Base-by-base conservation (phyloP, 148 eudicot species). In the Gaultheria prostrata region DNA sequence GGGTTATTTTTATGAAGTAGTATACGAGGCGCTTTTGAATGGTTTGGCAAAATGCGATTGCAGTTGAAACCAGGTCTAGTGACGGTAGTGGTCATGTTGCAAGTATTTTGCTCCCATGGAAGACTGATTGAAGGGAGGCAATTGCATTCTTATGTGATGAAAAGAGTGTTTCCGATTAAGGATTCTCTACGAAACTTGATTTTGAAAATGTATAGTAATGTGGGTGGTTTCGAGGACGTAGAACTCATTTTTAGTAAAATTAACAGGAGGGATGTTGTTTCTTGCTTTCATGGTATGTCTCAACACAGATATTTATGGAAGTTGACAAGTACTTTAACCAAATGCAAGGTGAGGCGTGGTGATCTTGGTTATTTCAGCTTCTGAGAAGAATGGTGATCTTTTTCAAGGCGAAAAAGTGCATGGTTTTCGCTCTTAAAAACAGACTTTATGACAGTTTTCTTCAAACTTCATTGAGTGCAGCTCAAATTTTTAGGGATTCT, bases 81-180 rank as follows among this genome's bases (percentile, higher is more conserved):
- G 84, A 89, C 92, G n/a, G 35, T 89, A 79, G 87, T 92, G 82
- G 89, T 88, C 2, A 82, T 92, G 87, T 76, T 92, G 86, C 92
- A 87, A 80, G 85, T 48, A 0, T 92, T 91, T 87, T 88, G 74
- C 30, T 24, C 75, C 35, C 50, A 35, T 85, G 83, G 73, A 80
- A 76, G 85, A 83, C 85, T 70, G 61, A 75, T 82, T 49, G 75
- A 85, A 79, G 92, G 89, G 61, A 89, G 83, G 72, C 90, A 86
- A 76, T 53, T 89, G 56, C 94, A 92, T 81, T 80, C 91, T 26
- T 88, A 84, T 87, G 69, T 88, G 65, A 43, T 90, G 1, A 88
- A 89, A 78, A 83, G 65, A 35, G 91, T 91, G 45, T 87, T 83
- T 51, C 56, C 84, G 50, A 77, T 53, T 43, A 90, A 90, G 45